A percentile compares a stretch with the other conserved stretches of the same genome.
Conservation (phyloP, 345 rosid genomes). For the Rhodamnia rubescens region DNA sequence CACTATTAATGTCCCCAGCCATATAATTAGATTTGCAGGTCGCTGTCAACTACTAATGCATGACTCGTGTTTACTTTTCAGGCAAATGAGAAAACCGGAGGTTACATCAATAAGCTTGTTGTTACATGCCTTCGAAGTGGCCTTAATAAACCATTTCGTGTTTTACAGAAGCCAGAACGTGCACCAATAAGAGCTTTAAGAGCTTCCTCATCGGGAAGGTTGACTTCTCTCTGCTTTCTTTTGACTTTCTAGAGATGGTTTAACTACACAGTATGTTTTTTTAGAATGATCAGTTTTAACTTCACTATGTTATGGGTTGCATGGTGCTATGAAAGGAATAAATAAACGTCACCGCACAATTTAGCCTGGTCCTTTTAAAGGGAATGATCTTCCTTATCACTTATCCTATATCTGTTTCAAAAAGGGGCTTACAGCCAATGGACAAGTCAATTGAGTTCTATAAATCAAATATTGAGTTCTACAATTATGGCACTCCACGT, state of each 20-base stretch:
- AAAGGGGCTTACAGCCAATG: not conserved
- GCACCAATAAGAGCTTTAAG: slow-evolving; percentile 92
- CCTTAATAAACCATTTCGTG: slow-evolving; percentile 76
- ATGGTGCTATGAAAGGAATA: not conserved
- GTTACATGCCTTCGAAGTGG: slow-evolving; percentile 97
- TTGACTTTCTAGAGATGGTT: not conserved
- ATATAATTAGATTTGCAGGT: not conserved
- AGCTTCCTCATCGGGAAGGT: slow-evolving; percentile 99
- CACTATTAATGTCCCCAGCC: not conserved
- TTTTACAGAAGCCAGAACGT: slow-evolving; percentile 92
- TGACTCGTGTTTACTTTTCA: slow-evolving; percentile 16
- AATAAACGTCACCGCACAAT: not conserved
- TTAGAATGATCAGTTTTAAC: not conserved
- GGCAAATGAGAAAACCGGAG: slow-evolving; percentile 89
- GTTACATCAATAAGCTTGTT: slow-evolving; percentile 76
- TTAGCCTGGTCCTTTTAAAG: not conserved
- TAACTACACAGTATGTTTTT: not conserved
- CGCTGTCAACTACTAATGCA: not conserved
- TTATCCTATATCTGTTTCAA: not conserved
- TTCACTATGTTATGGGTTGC: not conserved
- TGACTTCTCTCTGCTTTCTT: not conserved
- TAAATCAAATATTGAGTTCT: not conserved
- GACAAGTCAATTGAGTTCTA: not conserved
- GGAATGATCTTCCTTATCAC: not conserved
- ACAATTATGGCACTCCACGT: not conserved